Conservation (phyloP, 139 green algal genomes). For the Chlamydomonas sphaeroides region DNA sequence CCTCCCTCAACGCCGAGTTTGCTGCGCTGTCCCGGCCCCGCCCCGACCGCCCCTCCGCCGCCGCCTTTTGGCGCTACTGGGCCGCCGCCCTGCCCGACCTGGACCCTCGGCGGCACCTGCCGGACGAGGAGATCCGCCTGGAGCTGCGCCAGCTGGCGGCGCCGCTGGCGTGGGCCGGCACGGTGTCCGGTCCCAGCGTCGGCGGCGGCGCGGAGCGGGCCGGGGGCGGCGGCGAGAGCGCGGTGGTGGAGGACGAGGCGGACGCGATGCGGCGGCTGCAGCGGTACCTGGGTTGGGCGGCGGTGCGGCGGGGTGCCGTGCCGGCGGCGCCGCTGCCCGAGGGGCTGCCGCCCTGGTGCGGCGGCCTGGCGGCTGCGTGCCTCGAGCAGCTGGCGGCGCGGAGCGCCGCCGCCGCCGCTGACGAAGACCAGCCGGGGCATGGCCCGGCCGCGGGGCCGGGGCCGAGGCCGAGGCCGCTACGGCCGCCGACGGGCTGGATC, state of each 20-base stretch:
- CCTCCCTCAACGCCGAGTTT: neutral
- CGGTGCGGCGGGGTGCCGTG: neutral
- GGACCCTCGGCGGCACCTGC: too few relatives aligned
- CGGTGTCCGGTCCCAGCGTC: too few relatives aligned
- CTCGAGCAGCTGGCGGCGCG: neutral
- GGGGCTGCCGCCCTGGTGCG: neutral
- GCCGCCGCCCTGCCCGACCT: too few relatives aligned
- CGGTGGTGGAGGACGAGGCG: too few relatives aligned
- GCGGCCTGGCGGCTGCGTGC: neutral
- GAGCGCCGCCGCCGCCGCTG: neutral
- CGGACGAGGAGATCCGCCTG: too few relatives aligned
- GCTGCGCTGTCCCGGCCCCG: neutral
- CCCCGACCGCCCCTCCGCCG: too few relatives aligned
- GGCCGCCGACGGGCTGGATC: constrained; percentile 1
- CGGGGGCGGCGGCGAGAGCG: too few relatives aligned
- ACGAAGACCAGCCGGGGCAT: neutral
- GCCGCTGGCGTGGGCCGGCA: too few relatives aligned
- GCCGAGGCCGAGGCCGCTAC: neutral
- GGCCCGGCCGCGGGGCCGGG: too few relatives aligned
- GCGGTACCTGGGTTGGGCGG: neutral
- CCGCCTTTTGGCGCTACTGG: too few relatives aligned
- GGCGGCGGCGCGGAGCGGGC: neutral
- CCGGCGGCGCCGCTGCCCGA: constrained; percentile 4
- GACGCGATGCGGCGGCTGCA: neutral
- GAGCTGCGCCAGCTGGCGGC: too few relatives aligned